These are phyloP conservation scores for Ophiognomonia clavigignenti-juglandacearum DNA, from an alignment of 2,329 filamentous ascomycete species.

Conservation along the genomic window DNA sequence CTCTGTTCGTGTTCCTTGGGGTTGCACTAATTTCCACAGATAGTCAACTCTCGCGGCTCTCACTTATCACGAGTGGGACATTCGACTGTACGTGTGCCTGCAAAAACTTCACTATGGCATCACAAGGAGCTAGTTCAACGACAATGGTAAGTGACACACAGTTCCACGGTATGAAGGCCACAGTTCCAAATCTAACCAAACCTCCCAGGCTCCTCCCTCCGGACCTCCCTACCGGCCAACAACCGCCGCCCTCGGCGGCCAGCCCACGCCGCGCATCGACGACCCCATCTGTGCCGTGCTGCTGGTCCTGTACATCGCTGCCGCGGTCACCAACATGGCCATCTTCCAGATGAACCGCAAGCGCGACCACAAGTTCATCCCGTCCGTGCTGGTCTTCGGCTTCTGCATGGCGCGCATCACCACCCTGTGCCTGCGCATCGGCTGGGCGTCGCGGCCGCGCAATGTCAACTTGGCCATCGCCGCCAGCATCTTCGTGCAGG, in stretches of 20 bases:
- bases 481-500: constrained; percentile 65
- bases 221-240: constrained; percentile 36
- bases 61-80: neutral
- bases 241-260: constrained; percentile 49
- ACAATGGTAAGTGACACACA: neutral
- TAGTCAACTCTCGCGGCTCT: neutral
- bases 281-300: constrained; percentile 62
- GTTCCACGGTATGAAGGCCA: no score
- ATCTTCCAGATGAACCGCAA: constrained; percentile 49
- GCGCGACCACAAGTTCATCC: constrained; percentile 52
- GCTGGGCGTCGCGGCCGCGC: constrained; percentile 41
- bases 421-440: constrained; percentile 48
- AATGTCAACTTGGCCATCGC: constrained; percentile 46
- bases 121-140: neutral
- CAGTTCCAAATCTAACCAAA: neutral
- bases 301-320: constrained; percentile 49
- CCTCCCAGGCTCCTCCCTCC: constrained; percentile 3
- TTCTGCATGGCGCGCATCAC: constrained; percentile 52
- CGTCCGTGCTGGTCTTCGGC: constrained; percentile 53
- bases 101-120: neutral
- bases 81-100: no score
- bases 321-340: constrained; percentile 53
- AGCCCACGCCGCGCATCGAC: constrained; percentile 54
- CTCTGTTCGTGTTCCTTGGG: no score
- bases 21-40: no score